These are phyloP conservation scores for Colletotrichum tropicicola DNA, from an alignment of 2,329 filamentous ascomycete genomes.

Conservation along the genomic window DNA sequence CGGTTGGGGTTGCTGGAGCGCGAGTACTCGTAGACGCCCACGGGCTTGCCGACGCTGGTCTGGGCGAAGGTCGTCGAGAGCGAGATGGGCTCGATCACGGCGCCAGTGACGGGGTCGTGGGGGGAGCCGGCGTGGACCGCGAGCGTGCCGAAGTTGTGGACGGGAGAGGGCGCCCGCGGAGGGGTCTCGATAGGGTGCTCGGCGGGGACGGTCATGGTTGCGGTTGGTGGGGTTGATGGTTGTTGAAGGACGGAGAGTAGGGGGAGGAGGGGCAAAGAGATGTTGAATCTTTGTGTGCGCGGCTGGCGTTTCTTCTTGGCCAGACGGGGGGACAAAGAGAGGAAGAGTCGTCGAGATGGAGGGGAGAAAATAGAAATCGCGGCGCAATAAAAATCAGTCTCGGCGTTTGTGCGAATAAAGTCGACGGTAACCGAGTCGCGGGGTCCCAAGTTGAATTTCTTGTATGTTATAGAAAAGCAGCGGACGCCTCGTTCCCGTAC, in stretches of 20 bases:
- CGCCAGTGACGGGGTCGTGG: conserved; percentile 90
- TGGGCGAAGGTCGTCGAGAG: conserved; percentile 98
- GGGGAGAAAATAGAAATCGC: neutral
- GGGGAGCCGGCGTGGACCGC: conserved; percentile 94
- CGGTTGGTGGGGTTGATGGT: conserved; percentile 5
- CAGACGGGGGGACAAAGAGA: neutral
- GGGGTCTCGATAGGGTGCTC: conserved; percentile 42
- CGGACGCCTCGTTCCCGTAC: conserved; percentile 10
- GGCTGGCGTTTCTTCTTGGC: neutral
- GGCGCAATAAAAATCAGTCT: neutral
- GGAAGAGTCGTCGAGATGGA: neutral
- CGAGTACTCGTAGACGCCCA: conserved; percentile 93
- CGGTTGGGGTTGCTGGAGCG: conserved; percentile 95
- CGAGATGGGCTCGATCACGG: conserved; percentile 96
- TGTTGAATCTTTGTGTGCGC: neutral
- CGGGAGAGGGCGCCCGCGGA: conserved; percentile 63
- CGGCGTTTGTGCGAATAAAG: conserved; percentile 1
- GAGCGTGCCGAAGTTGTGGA: conserved; percentile 87
- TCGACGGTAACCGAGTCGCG: conserved; percentile 24
- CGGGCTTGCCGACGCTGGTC: conserved; percentile 83
- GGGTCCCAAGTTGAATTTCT: conserved; percentile 17
- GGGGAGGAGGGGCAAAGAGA: conserved; percentile 1
- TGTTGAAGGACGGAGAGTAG: neutral
- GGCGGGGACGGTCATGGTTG: conserved; percentile 39
- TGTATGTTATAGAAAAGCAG: conserved; percentile 24